These are phyloP conservation scores for Mucor sp. DNA, from an alignment of 371 early-diverging fungal genomes.

Conservation along the genomic window DNA sequence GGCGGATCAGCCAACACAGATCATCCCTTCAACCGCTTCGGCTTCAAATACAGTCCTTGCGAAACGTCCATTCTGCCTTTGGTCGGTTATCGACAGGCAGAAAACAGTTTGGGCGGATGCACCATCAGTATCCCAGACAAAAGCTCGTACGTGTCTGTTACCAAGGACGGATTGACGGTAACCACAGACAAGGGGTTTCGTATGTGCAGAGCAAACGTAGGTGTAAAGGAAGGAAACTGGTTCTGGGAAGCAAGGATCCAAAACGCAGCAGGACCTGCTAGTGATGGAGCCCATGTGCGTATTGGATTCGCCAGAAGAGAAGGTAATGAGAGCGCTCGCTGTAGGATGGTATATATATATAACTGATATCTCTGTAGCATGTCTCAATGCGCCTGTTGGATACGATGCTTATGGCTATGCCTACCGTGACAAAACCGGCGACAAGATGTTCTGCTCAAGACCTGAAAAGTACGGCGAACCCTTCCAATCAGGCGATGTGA, in stretches of 20 bases:
- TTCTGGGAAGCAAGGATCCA: constrained; percentile 67
- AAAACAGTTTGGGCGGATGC: constrained; percentile 50
- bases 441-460: constrained; percentile 63
- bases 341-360: too few relatives aligned
- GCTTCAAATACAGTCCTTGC: constrained; percentile 69
- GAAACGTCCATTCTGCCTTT: constrained; percentile 55
- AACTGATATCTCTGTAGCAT: too few relatives aligned
- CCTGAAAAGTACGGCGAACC: constrained; percentile 61
- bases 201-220: constrained; percentile 69
- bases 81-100: constrained; percentile 58
- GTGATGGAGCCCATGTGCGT: constrained; percentile 66
- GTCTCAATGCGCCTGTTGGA: constrained; percentile 70
- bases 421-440: constrained; percentile 68
- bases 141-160: constrained; percentile 67
- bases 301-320: constrained; percentile 71
- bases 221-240: constrained; percentile 71
- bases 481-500: constrained; percentile 69
- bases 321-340: constrained; percentile 46
- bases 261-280: constrained; percentile 34
- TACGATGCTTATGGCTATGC: constrained; percentile 74
- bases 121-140: constrained; percentile 64
- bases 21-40: constrained; percentile 55
- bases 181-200: constrained; percentile 72
- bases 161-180: constrained; percentile 60
- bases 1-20: constrained; percentile 33